Conservation (phyloP, 2,329 filamentous ascomycete genomes). For the Microsporum ferrugineum region DNA sequence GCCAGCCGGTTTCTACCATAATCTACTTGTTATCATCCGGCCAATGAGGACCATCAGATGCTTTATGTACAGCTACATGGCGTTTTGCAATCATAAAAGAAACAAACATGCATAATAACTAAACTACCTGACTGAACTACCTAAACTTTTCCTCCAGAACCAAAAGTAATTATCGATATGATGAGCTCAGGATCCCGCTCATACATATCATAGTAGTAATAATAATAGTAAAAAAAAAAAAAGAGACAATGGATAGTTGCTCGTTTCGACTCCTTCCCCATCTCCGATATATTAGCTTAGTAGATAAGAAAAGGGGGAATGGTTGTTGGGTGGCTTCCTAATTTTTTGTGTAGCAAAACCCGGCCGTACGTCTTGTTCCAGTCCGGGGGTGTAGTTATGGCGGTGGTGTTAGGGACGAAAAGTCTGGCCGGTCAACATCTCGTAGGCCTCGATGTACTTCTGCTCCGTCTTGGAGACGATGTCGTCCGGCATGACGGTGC, state of each 20-base stretch:
- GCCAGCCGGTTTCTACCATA: neutral
- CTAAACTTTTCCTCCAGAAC: neutral
- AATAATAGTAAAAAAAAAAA: neutral
- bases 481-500: slow-evolving; percentile 60
- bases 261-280: neutral
- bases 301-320: neutral
- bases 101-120: neutral
- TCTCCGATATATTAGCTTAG: neutral
- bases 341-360: slow-evolving; percentile 9
- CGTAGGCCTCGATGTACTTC: slow-evolving; percentile 67
- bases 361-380: slow-evolving; percentile 7
- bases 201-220: neutral
- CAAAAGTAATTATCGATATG: neutral
- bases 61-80: neutral
- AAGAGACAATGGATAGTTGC: neutral
- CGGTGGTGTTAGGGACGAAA: slow-evolving; percentile 5
- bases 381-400: neutral
- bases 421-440: slow-evolving; percentile 51
- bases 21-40: neutral
- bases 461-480: slow-evolving; percentile 56
- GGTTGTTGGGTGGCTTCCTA: slow-evolving; percentile 6
- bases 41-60: neutral
- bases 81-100: neutral
- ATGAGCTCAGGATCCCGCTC: neutral
- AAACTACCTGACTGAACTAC: neutral